These are phyloP conservation scores for Penstemon barbatus DNA, from an alignment of 257 asterid species.

Conservation along the genomic window DNA sequence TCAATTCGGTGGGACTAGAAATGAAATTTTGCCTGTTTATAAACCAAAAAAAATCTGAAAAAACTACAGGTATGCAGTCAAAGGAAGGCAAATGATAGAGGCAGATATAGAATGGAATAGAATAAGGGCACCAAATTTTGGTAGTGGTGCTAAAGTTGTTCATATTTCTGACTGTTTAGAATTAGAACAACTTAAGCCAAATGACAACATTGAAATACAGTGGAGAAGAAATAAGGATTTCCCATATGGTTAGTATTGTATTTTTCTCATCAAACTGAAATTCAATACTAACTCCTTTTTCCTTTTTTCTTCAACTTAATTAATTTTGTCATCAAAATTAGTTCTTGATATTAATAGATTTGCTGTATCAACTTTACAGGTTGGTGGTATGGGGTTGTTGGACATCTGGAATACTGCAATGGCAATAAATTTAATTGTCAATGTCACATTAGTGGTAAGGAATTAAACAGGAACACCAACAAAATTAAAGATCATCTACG, in stretches of 20 bases:
- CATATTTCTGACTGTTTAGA: slow-evolving; percentile 64
- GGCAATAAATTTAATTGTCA: slow-evolving; percentile 50
- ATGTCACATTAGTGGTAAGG: slow-evolving; percentile 62
- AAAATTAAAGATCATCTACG: too few species aligned
- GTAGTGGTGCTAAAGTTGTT: slow-evolving; percentile 51
- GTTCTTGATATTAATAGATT: slow-evolving; percentile 17
- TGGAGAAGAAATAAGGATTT: slow-evolving; percentile 79
- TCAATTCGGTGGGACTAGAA: too few species aligned
- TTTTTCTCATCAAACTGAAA: too few species aligned
- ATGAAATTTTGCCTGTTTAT: too few species aligned
- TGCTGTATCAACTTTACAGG: slow-evolving; percentile 42
- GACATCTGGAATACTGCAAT: slow-evolving; percentile 69
- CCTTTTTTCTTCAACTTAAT: background rate
- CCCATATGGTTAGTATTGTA: slow-evolving; percentile 53
- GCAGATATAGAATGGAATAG: slow-evolving; percentile 70
- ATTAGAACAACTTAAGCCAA: slow-evolving; percentile 63
- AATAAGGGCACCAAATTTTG: slow-evolving; percentile 61
- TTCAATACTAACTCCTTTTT: too few species aligned
- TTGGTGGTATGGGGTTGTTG: slow-evolving; percentile 98
- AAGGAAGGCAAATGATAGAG: slow-evolving; percentile 64
- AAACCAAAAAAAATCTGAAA: background rate
- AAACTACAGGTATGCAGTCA: slow-evolving; percentile 54
- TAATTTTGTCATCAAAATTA: background rate
- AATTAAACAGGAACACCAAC: too few species aligned
- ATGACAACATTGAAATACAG: slow-evolving; percentile 82